Evolutionary conservation across 2,329 filamentous ascomycete genomes (phyloP).

Genomic region (Ascochyta koolunga): DNA sequence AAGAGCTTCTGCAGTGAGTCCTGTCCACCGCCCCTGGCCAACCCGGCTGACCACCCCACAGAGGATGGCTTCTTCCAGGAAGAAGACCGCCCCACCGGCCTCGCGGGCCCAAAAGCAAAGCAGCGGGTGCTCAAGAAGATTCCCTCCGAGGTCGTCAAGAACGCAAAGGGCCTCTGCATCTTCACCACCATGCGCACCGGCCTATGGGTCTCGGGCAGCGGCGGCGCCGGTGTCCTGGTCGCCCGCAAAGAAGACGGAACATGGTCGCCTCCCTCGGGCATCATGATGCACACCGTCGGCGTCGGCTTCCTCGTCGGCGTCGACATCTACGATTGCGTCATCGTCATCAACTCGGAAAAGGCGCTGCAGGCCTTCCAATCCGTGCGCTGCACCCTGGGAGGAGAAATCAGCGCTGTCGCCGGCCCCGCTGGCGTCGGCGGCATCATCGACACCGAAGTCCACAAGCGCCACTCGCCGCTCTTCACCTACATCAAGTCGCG

Average conservation of each 20-base stretch:
- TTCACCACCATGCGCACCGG: constrained; percentile 97
- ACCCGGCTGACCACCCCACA: constrained; percentile 38
- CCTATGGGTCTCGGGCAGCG: constrained; percentile 88
- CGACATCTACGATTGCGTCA: constrained; percentile 94
- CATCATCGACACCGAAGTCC: constrained; percentile 70
- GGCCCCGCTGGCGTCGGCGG: constrained; percentile 81
- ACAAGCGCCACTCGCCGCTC: constrained; percentile 72
- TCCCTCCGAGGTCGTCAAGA: constrained; percentile 79
- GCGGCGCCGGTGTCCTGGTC: constrained; percentile 85
- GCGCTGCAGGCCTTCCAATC: constrained; percentile 85
- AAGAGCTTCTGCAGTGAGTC: constrained; percentile 85
- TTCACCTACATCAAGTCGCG: constrained; percentile 90
- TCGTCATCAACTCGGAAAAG: constrained; percentile 86
- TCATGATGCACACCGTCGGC: constrained; percentile 86
- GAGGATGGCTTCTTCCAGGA: constrained; percentile 73
- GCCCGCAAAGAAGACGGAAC: constrained; percentile 82
- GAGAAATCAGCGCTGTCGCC: constrained; percentile 76
- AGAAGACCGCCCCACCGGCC: constrained; percentile 51
- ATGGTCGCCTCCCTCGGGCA: constrained; percentile 90
- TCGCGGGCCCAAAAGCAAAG: constrained; percentile 64
- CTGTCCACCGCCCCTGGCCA: constrained; percentile 24
- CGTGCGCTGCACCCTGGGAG: constrained; percentile 78
- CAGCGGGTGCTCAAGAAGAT: constrained; percentile 80
- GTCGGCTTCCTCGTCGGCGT: constrained; percentile 90
- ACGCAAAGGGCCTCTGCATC: constrained; percentile 88